Conservation (phyloP, 345 rosid species). For the Sisymbrium irio region DNA sequence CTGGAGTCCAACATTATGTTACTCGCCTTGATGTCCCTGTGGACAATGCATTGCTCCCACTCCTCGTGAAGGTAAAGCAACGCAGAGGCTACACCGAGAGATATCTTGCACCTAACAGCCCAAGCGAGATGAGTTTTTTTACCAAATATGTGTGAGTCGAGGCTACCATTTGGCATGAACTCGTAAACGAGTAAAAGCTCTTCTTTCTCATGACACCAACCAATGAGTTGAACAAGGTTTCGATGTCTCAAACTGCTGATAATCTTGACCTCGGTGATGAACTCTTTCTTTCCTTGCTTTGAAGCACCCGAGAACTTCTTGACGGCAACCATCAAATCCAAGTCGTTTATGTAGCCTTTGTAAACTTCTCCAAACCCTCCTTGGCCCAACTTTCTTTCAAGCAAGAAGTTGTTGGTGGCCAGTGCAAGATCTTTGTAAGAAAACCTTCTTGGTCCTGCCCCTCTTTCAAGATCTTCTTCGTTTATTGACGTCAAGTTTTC, state of each 20-base stretch:
- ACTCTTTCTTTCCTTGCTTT: slow-evolving; percentile 6
- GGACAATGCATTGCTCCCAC: not conserved
- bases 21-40: slow-evolving; percentile 23
- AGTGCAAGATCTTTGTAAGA: not conserved
- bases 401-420: not conserved
- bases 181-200: slow-evolving; percentile 57
- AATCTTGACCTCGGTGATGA: not conserved
- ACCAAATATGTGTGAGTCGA: slow-evolving; percentile 32
- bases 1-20: slow-evolving; percentile 50
- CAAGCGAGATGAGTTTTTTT: not conserved
- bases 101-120: not conserved
- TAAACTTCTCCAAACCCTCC: not conserved
- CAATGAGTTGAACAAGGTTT: slow-evolving; percentile 1
- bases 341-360: not conserved
- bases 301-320: not conserved
- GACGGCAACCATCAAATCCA: not conserved
- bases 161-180: slow-evolving; percentile 64
- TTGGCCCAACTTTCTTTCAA: not conserved
- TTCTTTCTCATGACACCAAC: slow-evolving; percentile 41
- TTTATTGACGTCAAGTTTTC: not conserved
- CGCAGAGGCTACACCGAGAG: not conserved
- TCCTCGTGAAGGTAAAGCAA: not conserved
- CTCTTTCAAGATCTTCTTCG: slow-evolving; percentile 2
- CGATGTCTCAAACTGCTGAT: slow-evolving; percentile 2
- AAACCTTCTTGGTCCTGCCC: not conserved